Percentiles rank a stretch among this genome's conserved stretches.
These are phyloP conservation scores for Solanum neorickii DNA, from an alignment of 257 asterid genomes.

Conservation along the genomic window DNA sequence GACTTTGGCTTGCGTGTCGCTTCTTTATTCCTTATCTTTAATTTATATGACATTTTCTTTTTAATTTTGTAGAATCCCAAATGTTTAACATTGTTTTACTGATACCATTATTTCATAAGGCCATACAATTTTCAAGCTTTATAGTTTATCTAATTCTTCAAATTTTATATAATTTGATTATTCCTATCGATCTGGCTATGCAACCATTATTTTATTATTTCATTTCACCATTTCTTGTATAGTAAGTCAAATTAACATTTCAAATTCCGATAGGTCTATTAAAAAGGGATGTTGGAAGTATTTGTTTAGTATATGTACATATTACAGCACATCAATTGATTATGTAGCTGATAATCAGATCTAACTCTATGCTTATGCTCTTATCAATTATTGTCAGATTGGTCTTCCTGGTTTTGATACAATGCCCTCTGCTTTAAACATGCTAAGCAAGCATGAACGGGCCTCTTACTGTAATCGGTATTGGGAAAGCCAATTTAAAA, in stretches of 20 bases:
- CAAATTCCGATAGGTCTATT: neutral
- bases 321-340: neutral
- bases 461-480: conserved; percentile 92
- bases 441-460: conserved; percentile 94
- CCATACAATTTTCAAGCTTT: neutral
- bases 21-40: neutral
- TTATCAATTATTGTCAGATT: conserved; percentile 48
- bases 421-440: conserved; percentile 89
- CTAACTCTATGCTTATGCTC: neutral
- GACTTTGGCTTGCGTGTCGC: neutral
- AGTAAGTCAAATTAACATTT: neutral
- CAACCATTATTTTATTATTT: neutral
- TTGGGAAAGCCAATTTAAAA: conserved; percentile 98
- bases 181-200: neutral
- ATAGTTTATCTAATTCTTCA: neutral
- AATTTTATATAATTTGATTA: neutral
- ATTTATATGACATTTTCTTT: neutral
- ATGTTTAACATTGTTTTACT: neutral
- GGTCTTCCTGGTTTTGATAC: conserved; percentile 99
- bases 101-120: neutral
- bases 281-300: neutral
- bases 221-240: neutral
- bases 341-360: neutral
- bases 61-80: neutral
- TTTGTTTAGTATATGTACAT: neutral